These are phyloP conservation scores for Trichosanthes cucumerina DNA, from an alignment of 306 rosid genomes.

Conservation along the genomic window DNA sequence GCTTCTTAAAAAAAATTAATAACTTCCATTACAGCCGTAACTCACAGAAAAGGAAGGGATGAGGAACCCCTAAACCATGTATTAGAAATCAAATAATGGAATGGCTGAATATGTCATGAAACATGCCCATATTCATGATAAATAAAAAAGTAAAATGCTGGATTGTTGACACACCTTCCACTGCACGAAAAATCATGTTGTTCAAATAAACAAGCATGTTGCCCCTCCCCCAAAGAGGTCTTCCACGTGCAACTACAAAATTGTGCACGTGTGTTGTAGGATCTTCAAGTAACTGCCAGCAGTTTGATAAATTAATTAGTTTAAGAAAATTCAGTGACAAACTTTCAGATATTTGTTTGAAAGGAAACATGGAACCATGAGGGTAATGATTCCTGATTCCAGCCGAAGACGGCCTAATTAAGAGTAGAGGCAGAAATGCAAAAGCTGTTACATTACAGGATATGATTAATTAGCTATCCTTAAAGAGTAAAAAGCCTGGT, in stretches of 20 bases:
- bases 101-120: not conserved
- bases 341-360: not conserved
- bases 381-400: not conserved
- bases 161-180: slow-evolving; percentile 43
- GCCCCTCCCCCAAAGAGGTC: slow-evolving; percentile 74
- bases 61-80: too few species aligned
- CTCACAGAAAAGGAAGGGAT: not conserved
- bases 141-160: slow-evolving; percentile 8
- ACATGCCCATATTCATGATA: not conserved
- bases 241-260: slow-evolving; percentile 57
- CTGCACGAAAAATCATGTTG: slow-evolving; percentile 51
- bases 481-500: not conserved
- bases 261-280: slow-evolving; percentile 45
- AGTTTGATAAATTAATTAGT: slow-evolving; percentile 8
- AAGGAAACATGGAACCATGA: not conserved
- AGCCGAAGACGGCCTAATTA: not conserved
- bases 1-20: too few species aligned
- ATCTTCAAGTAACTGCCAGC: slow-evolving; percentile 55
- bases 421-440: not conserved
- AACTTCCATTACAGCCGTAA: not conserved
- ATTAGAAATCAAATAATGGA: too few species aligned
- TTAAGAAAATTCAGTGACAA: not conserved
- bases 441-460: not conserved
- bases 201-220: slow-evolving; percentile 52
- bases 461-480: not conserved